Evolutionary conservation across 108 stramenopile genomes (phyloP), one percentile per base, ranked within the genome.

Genomic region (Skeletonema tropicum): DNA sequence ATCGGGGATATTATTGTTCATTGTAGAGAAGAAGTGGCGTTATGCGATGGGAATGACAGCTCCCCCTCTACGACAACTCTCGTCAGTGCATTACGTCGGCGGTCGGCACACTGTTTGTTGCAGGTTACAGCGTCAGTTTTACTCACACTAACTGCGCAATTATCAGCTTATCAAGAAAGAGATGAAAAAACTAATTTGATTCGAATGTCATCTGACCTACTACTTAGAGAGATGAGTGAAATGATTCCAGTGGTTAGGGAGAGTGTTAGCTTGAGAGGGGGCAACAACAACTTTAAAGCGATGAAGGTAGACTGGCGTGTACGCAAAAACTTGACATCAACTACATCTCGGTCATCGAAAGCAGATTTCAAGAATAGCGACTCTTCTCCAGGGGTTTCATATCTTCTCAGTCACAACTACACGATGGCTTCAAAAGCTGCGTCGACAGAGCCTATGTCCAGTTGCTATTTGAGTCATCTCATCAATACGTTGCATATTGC

Each of bases 241-340:
- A 65, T 64, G 15, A 48, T 65, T 29, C 14, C 68, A 35, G 30
- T 58, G 41, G 68, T 63, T 35, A 67, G 29, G 35, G 63, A 80
- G 32, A 55, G 52, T 12, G 55, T 52, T 33, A 74, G 30, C 11
- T 25, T 21, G 15, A 62, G 23, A 13, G 66, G 33, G 19, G 45
- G 66, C 14, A 57, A 13, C 13, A 33, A 68, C 65, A 62, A 35
- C 42, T 19, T 64, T n/a, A 48, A 74, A 35, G 52, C 36, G 61
- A 55, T 74, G 6, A 36, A 36, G 13, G 64, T 57, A 70, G 79
- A 80, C 33, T 80, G 79, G 79, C 49, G 42, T 26, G 30, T n/a
- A 48, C 48, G 36, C 60, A 45, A 64, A 57, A 48, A 39, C 52
- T 23, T 55, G 52, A 23, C 52, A 55, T 10, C 23, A 23, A 55